Base-by-base conservation (phyloP, 495 filamentous ascomycete genomes). In the Emericellopsis terricola region DNA sequence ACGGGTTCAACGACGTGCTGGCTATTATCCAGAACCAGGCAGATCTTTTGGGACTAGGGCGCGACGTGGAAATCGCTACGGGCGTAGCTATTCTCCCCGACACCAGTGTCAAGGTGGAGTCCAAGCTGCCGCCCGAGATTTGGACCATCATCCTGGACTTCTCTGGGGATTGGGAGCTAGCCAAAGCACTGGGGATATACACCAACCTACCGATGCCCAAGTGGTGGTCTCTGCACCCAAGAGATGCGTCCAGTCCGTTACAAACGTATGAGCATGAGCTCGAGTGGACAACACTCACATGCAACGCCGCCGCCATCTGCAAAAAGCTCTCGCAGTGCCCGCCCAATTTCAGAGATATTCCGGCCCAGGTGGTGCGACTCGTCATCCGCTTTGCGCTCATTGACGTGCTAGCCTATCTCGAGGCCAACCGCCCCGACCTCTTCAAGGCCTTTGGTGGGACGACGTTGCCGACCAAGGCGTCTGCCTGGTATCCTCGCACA, bases 341-440 rank as follows among this genome's bases (percentile, higher is more conserved):
- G 1, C 65, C 76, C 10, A 60, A 68, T 2, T 78, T 81, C 37
- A 71, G 71, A 36, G 80, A 74, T 34, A 58, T 93, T 17, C 87
- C 83, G 3, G 75, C 76, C 19, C 62, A 85, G 1, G 78, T 78
- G 26, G 81, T 86, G 38, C 81, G 87, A 42, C 70, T 91, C 17
- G 83, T 94, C 43, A 78, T 93, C 57, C 87, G 87, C 42, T 94
- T 93, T 47, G 78, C 72, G 20, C 73, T 81, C 38, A 78, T 71
- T 13, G 68, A 76, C 19, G 67, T 94, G 10, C 73, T 94, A 14
- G 67, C 70, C 8, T 83, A 83, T 49, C 66, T 94, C n/a, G 81
- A 85, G 42, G 64, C 71, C 20, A 64, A 80, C 34, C 68, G 79
- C 40, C 72, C 76, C 30, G 75, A 81, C 38, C 68, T 93, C 3